Evolutionary conservation across 768 basidiomycete species (phyloP), one percentile per base, ranked within the genome.

Genomic region (Calocera cornea): DNA sequence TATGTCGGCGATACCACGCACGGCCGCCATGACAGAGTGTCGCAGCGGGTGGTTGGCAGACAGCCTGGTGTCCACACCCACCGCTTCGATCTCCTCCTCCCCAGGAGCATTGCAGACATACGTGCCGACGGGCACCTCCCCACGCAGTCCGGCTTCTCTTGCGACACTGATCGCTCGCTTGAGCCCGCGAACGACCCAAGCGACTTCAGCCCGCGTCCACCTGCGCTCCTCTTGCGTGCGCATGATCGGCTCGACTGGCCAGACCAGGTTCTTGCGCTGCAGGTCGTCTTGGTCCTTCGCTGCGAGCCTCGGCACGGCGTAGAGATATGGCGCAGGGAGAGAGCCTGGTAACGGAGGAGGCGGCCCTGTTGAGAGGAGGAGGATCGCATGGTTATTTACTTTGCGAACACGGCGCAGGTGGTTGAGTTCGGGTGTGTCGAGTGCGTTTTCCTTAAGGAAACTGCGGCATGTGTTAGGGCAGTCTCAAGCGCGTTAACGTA

Each of bases 11-110:
- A 92, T 76, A 34, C 81, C 77, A 41, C 87, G 83, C 38, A 94
- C 83, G 50, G 86, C 80, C 74, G 92, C 92, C 70, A 95, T 82
- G 1, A 85, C 82, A 11, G 94, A 86, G 74, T 99, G 97, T 8
- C 89, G 84, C 8, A 99, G 84, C 1, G 94, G 90, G 73, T 97
- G 93, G 0, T 71, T 68, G 0, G 83, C 79, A 1, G 89, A 84
- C 8, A 66, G 75, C 36, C 97, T 85, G 1, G 87, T 89, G 75
- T 99, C 97, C 31, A 33, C 22, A 12, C 54, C 54, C 3, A 19
- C 24, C 11, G 31, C 54, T 22, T 60, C 54, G 31, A 60, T 31
- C 65, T 74, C 67, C 34, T 78, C 77, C 66, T 77, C 78, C 70
- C 81, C 81, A 1, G 87, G 81, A 36, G 78, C 72, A 16, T 34